These are phyloP conservation scores for Calonectria pseudoreteaudii DNA, from an alignment of 2,329 filamentous ascomycete genomes.

Conservation along the genomic window DNA sequence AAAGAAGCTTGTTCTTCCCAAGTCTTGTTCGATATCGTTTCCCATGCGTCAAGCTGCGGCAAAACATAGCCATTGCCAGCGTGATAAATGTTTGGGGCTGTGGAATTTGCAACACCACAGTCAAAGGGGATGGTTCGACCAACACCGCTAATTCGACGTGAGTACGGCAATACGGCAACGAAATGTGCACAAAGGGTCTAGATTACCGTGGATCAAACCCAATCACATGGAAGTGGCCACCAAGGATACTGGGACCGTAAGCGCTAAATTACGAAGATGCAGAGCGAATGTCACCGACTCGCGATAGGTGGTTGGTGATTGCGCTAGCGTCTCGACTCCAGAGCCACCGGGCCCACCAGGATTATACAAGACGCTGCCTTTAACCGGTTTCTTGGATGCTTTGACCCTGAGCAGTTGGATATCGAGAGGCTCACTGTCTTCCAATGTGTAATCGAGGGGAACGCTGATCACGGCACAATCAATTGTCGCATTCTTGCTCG, in stretches of 20 bases:
- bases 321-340: neutral
- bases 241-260: neutral
- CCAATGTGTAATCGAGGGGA: neutral
- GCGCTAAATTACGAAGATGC: no score
- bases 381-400: neutral
- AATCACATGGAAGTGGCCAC: neutral
- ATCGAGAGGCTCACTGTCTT: neutral
- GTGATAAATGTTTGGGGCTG: neutral
- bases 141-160: neutral
- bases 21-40: neutral
- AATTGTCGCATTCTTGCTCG: neutral
- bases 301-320: neutral
- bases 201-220: constrained; percentile 1
- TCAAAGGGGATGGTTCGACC: neutral
- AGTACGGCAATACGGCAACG: neutral
- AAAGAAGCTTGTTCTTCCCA: neutral
- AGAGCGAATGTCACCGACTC: neutral
- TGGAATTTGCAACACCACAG: neutral
- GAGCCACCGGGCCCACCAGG: neutral
- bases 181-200: neutral
- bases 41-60: neutral
- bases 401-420: neutral
- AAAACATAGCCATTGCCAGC: neutral
- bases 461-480: neutral
- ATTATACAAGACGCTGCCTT: neutral